phyloP scores from a whole-genome alignment of 2,329 filamentous ascomycete genomes.

The Niveomyces coronatus region DNA sequence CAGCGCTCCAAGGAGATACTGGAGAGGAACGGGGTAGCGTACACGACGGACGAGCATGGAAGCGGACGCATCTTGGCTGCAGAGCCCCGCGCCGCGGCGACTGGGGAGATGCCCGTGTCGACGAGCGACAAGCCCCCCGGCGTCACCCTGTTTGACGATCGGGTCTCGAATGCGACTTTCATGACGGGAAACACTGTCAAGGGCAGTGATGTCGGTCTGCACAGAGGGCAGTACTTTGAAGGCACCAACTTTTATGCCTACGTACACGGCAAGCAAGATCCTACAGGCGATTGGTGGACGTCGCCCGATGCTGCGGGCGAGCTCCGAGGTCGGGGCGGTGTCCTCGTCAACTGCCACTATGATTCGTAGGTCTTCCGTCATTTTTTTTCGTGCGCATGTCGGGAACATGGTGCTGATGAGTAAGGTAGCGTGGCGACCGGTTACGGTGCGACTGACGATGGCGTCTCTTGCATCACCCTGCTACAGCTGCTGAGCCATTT shows the following conservation, averaged over 20 bases:
- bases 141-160: constrained; percentile 69
- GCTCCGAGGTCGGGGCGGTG: constrained; percentile 56
- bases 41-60: constrained; percentile 29
- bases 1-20: constrained; percentile 60
- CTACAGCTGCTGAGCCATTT: constrained; percentile 85
- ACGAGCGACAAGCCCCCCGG: constrained; percentile 18
- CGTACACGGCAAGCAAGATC: constrained; percentile 70
- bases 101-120: not conserved
- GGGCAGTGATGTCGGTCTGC: constrained; percentile 16
- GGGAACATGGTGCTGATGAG: constrained; percentile 9
- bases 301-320: constrained; percentile 27
- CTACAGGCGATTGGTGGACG: constrained; percentile 64
- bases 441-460: constrained; percentile 89
- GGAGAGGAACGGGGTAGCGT: constrained; percentile 44
- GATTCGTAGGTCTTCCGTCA: constrained; percentile 46
- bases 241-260: constrained; percentile 89
- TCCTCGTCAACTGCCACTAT: constrained; percentile 91
- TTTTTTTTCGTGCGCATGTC: not conserved
- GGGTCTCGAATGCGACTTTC: constrained; percentile 66
- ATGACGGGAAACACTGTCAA: constrained; percentile 16
- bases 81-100: not conserved
- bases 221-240: constrained; percentile 68
- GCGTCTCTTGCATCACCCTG: constrained; percentile 76
- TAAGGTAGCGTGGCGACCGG: constrained; percentile 70
- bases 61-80: constrained; percentile 20